phyloP scores from a whole-genome alignment of 2,329 filamentous ascomycete species.

The Cryphonectria naterciae region DNA sequence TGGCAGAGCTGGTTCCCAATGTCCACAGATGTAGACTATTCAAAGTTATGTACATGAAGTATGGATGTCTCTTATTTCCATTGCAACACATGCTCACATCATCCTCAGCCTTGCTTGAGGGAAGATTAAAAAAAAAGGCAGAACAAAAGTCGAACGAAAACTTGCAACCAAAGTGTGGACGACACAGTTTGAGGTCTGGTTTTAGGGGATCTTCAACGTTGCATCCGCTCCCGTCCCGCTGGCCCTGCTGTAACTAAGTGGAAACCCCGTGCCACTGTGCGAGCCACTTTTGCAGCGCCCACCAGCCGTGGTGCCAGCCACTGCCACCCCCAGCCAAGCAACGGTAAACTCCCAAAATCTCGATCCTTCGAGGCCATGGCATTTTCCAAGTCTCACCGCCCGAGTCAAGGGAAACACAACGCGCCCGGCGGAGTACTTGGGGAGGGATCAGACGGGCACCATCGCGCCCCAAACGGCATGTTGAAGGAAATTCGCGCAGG shows the following conservation, averaged over 20 bases:
- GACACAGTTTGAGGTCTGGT: background rate
- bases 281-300: background rate
- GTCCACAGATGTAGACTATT: no score
- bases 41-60: no score
- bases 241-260: background rate
- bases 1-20: no score
- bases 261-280: conserved; percentile 1
- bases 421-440: background rate
- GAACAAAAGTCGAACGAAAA: background rate
- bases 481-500: background rate
- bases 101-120: background rate
- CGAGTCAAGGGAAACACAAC: background rate
- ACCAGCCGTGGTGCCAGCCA: background rate
- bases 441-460: background rate
- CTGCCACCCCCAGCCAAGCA: background rate
- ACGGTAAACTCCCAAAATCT: background rate
- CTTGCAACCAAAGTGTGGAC: background rate
- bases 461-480: background rate
- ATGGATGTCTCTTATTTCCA: background rate
- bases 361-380: background rate
- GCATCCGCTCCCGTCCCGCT: conserved; percentile 7
- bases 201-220: background rate
- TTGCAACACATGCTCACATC: background rate
- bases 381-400: background rate
- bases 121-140: background rate